phyloP scores from a whole-genome alignment of 2,329 filamentous ascomycete species.

The Corynespora cassiicola region DNA sequence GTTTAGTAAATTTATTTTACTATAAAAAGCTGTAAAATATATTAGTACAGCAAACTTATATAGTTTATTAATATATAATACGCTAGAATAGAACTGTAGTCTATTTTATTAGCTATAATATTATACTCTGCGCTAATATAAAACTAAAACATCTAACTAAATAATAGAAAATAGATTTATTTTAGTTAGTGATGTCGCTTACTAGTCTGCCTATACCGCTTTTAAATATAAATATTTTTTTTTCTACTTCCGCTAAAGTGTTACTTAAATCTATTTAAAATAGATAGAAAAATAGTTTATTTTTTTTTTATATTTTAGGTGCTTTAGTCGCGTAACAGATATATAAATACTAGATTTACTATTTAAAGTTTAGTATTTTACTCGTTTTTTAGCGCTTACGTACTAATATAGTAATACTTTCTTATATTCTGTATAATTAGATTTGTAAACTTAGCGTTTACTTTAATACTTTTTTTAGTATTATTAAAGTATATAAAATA shows the following conservation, averaged over 20 bases:
- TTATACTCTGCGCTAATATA: constrained; percentile 8
- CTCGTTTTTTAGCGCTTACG: constrained; percentile 6
- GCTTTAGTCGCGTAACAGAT: constrained; percentile 13
- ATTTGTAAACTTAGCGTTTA: constrained; percentile 8
- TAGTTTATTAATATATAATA: constrained; percentile 11
- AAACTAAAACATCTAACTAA: constrained; percentile 1
- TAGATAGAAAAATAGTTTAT: constrained; percentile 10
- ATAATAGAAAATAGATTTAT: constrained; percentile 6
- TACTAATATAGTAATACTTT: constrained; percentile 6
- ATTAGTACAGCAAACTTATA: constrained; percentile 8
- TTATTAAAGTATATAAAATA: constrained; percentile 11
- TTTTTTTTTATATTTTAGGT: constrained; percentile 8
- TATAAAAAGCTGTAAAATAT: constrained; percentile 8
- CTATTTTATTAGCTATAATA: constrained; percentile 9
- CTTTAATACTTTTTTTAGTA: constrained; percentile 9
- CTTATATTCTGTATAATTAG: constrained; percentile 7
- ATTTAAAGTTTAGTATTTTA: constrained; percentile 9
- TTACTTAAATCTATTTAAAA: constrained; percentile 9
- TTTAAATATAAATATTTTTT: constrained; percentile 11
- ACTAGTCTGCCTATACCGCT: constrained; percentile 13
- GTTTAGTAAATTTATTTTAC: constrained; percentile 10
- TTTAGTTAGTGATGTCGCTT: constrained; percentile 12
- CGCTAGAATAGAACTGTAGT: constrained; percentile 11
- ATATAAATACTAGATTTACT: constrained; percentile 9
- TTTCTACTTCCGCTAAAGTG: constrained; percentile 5